phyloP scores from a whole-genome alignment of 2,329 filamentous ascomycete species.

The Microdochium bolleyi region DNA sequence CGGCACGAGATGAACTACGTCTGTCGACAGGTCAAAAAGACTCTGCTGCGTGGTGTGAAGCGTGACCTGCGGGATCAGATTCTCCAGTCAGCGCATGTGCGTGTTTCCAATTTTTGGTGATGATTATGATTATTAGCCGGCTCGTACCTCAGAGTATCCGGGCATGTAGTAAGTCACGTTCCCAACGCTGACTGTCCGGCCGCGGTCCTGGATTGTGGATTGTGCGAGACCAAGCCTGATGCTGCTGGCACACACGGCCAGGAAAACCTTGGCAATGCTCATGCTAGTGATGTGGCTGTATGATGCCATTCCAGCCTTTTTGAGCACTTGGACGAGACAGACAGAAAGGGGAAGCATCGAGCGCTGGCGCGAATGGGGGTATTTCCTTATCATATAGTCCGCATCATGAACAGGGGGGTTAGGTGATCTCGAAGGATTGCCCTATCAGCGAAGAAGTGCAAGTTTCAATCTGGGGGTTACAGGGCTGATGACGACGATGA shows the following conservation, averaged over 20 bases:
- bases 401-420: too few relatives aligned
- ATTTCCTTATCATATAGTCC: too few relatives aligned
- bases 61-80: neutral
- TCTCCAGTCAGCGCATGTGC: neutral
- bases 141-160: neutral
- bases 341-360: too few relatives aligned
- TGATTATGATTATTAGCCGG: neutral
- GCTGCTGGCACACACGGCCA: neutral
- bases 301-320: too few relatives aligned
- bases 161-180: neutral
- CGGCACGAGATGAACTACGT: neutral
- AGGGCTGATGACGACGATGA: too few relatives aligned
- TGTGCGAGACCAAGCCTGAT: neutral
- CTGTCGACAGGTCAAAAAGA: neutral
- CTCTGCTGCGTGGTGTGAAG: neutral
- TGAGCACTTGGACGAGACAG: too few relatives aligned
- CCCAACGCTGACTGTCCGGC: neutral
- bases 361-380: too few relatives aligned
- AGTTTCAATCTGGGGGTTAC: too few relatives aligned
- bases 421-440: too few relatives aligned
- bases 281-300: too few relatives aligned
- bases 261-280: neutral
- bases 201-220: neutral
- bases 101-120: neutral
- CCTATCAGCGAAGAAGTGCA: too few relatives aligned